phyloP scores from a whole-genome alignment of 2,329 filamentous ascomycete genomes.

The Pezizomycotina sp. region DNA sequence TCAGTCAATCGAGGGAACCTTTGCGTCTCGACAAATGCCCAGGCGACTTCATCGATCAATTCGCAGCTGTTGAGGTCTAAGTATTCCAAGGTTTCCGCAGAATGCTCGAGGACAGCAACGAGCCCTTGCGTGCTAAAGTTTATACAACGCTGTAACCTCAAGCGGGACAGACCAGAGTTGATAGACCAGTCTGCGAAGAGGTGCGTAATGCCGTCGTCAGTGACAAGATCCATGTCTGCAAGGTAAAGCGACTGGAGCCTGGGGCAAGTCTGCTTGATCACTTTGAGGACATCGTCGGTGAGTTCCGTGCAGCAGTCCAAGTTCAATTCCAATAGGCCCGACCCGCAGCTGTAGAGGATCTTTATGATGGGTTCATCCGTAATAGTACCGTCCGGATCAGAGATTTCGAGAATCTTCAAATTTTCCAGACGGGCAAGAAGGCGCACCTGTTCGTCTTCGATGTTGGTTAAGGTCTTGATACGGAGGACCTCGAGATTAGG shows the following conservation, averaged over 20 bases:
- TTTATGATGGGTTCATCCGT: slow-evolving; percentile 21
- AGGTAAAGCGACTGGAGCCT: slow-evolving; percentile 20
- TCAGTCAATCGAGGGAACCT: slow-evolving; percentile 14
- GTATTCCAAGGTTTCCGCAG: slow-evolving; percentile 17
- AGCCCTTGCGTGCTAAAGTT: slow-evolving; percentile 18
- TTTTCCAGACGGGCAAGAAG: slow-evolving; percentile 20
- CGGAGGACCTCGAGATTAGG: slow-evolving; percentile 22
- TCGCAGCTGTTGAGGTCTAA: slow-evolving; percentile 22
- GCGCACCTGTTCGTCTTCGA: slow-evolving; percentile 20
- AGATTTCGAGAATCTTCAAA: slow-evolving; percentile 22
- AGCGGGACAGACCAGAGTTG: slow-evolving; percentile 19
- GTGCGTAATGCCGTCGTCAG: slow-evolving; percentile 17
- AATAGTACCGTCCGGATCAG: slow-evolving; percentile 15
- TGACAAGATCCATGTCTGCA: slow-evolving; percentile 18
- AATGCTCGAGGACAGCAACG: slow-evolving; percentile 19
- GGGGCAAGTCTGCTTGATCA: slow-evolving; percentile 21
- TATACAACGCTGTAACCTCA: slow-evolving; percentile 17
- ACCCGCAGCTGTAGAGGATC: slow-evolving; percentile 21
- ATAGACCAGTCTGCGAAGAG: slow-evolving; percentile 22
- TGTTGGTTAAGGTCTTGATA: slow-evolving; percentile 18
- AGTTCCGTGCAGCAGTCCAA: slow-evolving; percentile 19
- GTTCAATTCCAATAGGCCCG: slow-evolving; percentile 20
- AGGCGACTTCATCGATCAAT: slow-evolving; percentile 11
- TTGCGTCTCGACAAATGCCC: slow-evolving; percentile 10
- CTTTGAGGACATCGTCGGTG: slow-evolving; percentile 14